phyloP scores from a whole-genome alignment of 2,329 filamentous ascomycete species.

The Phialophora macrospora region DNA sequence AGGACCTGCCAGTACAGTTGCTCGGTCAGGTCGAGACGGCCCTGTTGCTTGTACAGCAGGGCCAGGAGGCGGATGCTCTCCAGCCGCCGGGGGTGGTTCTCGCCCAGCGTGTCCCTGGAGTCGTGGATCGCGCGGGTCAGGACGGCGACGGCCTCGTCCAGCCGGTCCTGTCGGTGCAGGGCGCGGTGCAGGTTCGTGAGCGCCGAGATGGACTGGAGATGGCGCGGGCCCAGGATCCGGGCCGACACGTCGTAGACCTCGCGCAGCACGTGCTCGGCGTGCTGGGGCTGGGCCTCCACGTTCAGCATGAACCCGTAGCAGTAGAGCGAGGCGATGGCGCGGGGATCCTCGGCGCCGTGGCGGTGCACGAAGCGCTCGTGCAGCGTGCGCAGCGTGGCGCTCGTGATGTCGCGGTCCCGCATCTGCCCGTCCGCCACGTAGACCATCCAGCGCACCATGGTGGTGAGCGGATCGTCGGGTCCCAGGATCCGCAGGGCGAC shows the following conservation, averaged over 20 bases:
- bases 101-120: constrained; percentile 33
- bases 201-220: constrained; percentile 35
- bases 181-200: constrained; percentile 31
- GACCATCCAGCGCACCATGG: constrained; percentile 35
- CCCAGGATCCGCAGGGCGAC: constrained; percentile 32
- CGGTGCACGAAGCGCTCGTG: constrained; percentile 25
- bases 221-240: constrained; percentile 25
- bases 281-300: constrained; percentile 29
- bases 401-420: constrained; percentile 32
- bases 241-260: constrained; percentile 32
- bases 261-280: constrained; percentile 31
- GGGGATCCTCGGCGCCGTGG: constrained; percentile 28
- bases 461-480: constrained; percentile 32
- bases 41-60: constrained; percentile 24
- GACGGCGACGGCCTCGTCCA: constrained; percentile 33
- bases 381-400: constrained; percentile 22
- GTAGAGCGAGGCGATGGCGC: constrained; percentile 35
- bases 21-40: constrained; percentile 22
- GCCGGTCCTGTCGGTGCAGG: constrained; percentile 28
- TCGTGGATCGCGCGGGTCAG: constrained; percentile 31
- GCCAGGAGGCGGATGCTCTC: constrained; percentile 31
- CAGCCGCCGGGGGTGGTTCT: constrained; percentile 34
- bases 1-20: constrained; percentile 33
- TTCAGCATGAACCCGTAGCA: constrained; percentile 38
- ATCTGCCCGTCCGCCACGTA: constrained; percentile 29